Base-by-base conservation (phyloP, 2,329 filamentous ascomycete species). In the Monilinia laxa region DNA sequence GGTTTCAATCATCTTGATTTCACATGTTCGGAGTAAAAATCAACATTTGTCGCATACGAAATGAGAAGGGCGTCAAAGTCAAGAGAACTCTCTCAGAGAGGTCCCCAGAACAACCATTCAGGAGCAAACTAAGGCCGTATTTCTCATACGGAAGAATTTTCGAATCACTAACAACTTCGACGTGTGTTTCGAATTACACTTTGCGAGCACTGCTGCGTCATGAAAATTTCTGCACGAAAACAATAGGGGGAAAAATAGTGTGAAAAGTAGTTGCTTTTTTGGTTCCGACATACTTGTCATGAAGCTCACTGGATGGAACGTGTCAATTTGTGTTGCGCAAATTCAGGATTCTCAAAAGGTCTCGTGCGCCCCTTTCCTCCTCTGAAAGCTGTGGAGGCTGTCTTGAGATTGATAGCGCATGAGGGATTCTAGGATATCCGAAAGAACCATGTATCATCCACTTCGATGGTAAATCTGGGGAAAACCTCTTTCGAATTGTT, bases 271-370 rank as follows among this genome's bases (percentile, higher is more conserved):
- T 6, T 23, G 7, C 28, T 40, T 20, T 25, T 56, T 25, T 2
- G 1, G 7, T 9, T 51, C 38, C 20, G 53, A 23, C 4, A 23
- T 23, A 16, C 14, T 38, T 56, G 20, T 23, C 20, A 38, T 23
- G 10, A 40, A 38, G 23, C 38, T 23, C n/a, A 60, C 9, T 56
- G 5, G 31, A 23, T 56, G 10, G 10, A 23, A 55, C 16, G 14
- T 31, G 23, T 74, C 56, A 74, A 59, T 70, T 69, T 16, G 60
- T 65, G 65, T 76, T 76, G 25, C 76, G 70, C 64, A 77, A 60
- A 68, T 75, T 77, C 9, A 70, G 70, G 60, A 77, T 76, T 54
- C 75, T 70, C 73, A 77, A 75, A 9, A 76, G 71, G 54, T 70
- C 70, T 55, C 71, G 72, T 9, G 71, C 72, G 23, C 71, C 72